phyloP scores from a whole-genome alignment of 139 green algal species.

The Tetradesmus obliquus region DNA sequence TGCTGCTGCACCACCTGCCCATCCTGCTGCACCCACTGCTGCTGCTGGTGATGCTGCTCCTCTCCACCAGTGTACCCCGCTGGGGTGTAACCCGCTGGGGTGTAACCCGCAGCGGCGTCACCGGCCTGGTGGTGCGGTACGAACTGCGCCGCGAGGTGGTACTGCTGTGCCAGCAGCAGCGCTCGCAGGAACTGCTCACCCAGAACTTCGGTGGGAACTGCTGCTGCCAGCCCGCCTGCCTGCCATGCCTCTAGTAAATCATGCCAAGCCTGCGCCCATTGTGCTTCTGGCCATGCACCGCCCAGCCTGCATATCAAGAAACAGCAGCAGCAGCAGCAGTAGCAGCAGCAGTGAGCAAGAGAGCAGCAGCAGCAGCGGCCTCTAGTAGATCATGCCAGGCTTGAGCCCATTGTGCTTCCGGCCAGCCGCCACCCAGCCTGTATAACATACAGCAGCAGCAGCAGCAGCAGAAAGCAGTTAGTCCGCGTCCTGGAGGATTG shows the following conservation, averaged over 20 bases:
- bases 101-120: not conserved
- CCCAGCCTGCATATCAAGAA: conserved; percentile 12
- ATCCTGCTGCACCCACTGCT: not conserved
- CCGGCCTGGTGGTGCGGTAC: not conserved
- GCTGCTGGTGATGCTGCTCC: not conserved
- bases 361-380: not conserved
- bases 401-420: conserved; percentile 31
- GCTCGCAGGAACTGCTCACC: conserved; percentile 17
- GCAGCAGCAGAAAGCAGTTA: not conserved
- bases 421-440: conserved; percentile 20
- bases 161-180: conserved; percentile 41
- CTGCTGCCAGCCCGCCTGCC: conserved; percentile 22
- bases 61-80: not conserved
- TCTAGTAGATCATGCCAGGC: conserved; percentile 24
- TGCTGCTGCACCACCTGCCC: not conserved
- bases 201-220: not conserved
- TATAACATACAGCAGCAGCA: not conserved
- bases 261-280: conserved; percentile 39
- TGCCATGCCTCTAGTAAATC: conserved; percentile 14
- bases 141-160: conserved; percentile 25
- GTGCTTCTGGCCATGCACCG: conserved; percentile 1
- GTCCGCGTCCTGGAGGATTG: too few relatives aligned
- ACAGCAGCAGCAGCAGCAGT: not conserved
- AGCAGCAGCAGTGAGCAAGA: too few relatives aligned
- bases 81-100: not conserved